Evolutionary conservation across 345 rosid species (phyloP), one percentile per base, ranked within the genome.

Genomic region (Corchorus olitorius): DNA sequence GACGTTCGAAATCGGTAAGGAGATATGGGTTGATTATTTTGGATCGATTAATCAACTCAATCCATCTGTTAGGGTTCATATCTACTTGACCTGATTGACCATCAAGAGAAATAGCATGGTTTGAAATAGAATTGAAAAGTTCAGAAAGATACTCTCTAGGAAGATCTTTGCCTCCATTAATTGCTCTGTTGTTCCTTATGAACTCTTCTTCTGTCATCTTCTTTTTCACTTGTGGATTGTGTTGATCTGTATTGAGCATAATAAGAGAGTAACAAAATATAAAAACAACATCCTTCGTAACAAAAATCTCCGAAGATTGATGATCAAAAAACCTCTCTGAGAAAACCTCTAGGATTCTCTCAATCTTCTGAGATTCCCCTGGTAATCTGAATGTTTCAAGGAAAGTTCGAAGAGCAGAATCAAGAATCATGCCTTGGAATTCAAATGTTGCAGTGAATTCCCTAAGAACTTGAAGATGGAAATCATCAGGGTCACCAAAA

Each of bases 141-240:
- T 95, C 97, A 0, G 93, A 90, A 1, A 95, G 91, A 77, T 93
- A 93, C 50, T 95, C 99, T 78, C 97, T 87, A 2, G 97, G 99
- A 35, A 95, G 97, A 82, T 95, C 98, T 53, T 87, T 88, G 19
- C 93, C 98, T 2, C 81, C 97, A 67, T 95, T 93, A 53, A 95
- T 95, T 10, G 89, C 94, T 74, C 98, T 81, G 55, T 93, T 93
- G 81, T 95, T 95, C 69, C 90, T 86, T 17, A 95, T 92, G 71
- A 95, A 95, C 71, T 95, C 99, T 60, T 95, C 99, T 78, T 93
- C 99, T 2, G 99, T 92, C 98, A 95, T 95, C 81, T 90, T 95
- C 78, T 89, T 95, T 88, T 89, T 93, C 5, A 93, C 97, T 69
- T 95, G 98, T 5, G 96, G 97, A 63, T 95, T 95, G 78, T 95